Conservation (phyloP, 768 basidiomycete genomes). For the Mycena kentingensis region DNA sequence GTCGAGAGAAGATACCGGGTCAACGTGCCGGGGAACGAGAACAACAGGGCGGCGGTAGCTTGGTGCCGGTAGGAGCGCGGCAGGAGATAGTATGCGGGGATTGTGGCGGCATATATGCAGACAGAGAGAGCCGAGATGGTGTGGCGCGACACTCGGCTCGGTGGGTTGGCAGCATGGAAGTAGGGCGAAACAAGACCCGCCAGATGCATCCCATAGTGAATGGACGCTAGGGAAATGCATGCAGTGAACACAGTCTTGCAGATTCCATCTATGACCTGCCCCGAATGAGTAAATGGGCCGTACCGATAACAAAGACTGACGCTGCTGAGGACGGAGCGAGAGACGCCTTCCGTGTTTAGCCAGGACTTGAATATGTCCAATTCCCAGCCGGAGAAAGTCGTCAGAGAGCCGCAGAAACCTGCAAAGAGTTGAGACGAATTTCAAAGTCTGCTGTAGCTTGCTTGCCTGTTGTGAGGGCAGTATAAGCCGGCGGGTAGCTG, state of each 20-base stretch:
- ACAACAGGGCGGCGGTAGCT: constrained; percentile 85
- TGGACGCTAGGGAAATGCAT: constrained; percentile 70
- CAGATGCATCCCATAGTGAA: constrained; percentile 73
- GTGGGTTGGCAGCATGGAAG: constrained; percentile 45
- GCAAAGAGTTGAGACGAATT: neutral
- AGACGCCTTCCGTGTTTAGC: constrained; percentile 60
- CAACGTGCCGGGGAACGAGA: constrained; percentile 87
- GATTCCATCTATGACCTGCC: constrained; percentile 84
- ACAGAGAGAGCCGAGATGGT: constrained; percentile 56
- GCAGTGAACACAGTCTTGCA: constrained; percentile 81
- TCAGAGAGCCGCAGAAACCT: constrained; percentile 96
- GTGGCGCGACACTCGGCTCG: constrained; percentile 48
- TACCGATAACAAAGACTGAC: constrained; percentile 45
- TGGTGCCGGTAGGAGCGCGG: constrained; percentile 69
- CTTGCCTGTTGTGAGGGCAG: constrained; percentile 82
- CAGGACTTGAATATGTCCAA: constrained; percentile 84
- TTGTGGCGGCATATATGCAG: constrained; percentile 71
- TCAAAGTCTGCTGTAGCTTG: neutral
- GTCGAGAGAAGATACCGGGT: constrained; percentile 80
- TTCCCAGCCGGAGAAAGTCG: constrained; percentile 97
- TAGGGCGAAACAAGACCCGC: constrained; percentile 44
- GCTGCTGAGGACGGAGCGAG: constrained; percentile 67
- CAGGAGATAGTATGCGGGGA: constrained; percentile 78
- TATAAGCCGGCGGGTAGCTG: constrained; percentile 89
- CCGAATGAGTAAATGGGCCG: constrained; percentile 9